phyloP scores from a whole-genome alignment of 2,329 filamentous ascomycete species.

The Phoma sp. region DNA sequence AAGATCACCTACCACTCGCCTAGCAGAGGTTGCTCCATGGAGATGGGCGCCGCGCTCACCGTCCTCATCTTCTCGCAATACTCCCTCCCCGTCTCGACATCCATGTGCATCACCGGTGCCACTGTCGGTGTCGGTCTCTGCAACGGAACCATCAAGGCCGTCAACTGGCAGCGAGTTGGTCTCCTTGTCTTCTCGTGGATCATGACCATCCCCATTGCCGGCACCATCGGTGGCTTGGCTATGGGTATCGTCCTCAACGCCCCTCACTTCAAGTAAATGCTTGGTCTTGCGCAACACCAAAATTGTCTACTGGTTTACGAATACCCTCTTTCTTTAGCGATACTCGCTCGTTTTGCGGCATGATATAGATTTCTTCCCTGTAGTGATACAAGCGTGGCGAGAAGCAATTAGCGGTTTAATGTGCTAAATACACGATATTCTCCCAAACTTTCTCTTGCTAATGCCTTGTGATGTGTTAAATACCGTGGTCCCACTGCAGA shows the following conservation, averaged over 20 bases:
- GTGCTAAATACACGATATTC: neutral
- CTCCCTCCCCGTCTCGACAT: constrained; percentile 74
- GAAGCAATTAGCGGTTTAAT: constrained; percentile 2
- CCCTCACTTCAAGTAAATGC: constrained; percentile 55
- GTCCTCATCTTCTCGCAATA: constrained; percentile 78
- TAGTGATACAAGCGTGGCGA: constrained; percentile 4
- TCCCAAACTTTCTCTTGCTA: neutral
- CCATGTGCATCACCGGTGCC: constrained; percentile 76
- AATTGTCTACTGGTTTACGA: constrained; percentile 9
- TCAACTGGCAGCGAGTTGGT: constrained; percentile 75
- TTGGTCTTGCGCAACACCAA: constrained; percentile 4
- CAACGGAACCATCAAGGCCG: constrained; percentile 73
- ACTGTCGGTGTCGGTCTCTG: constrained; percentile 80
- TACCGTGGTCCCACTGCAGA: too few species aligned
- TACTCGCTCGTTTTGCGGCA: constrained; percentile 5
- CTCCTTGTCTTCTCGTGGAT: constrained; percentile 73
- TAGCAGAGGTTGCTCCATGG: constrained; percentile 70
- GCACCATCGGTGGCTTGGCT: constrained; percentile 57
- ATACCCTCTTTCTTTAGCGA: constrained; percentile 18
- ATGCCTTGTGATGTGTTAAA: neutral
- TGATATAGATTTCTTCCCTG: constrained; percentile 9
- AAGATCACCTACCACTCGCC: constrained; percentile 75
- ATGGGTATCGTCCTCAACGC: constrained; percentile 63
- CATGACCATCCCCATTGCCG: constrained; percentile 66
- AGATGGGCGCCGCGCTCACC: constrained; percentile 79